Percentiles rank a stretch among this genome's conserved stretches.
Evolutionary conservation across 1,139 yeast species (phyloP).

Genomic region (Saccharomyces hybrid): DNA sequence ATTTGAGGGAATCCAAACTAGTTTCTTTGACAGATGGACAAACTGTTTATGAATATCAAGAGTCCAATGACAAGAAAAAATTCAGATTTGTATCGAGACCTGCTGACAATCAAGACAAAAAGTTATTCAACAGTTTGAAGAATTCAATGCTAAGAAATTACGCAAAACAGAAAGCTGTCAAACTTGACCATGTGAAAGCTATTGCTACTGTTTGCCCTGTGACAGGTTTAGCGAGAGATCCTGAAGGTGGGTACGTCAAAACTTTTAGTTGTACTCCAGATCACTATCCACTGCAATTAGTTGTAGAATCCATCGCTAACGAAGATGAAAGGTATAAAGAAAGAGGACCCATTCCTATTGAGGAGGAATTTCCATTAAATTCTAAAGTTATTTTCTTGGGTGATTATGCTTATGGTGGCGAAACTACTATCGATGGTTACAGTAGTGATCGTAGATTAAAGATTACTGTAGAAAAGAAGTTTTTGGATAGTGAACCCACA

Average conservation of each 20-base stretch:
- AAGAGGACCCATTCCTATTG: conserved; percentile 68
- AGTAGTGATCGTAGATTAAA: conserved; percentile 42
- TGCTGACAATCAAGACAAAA: conserved; percentile 39
- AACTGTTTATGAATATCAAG: conserved; percentile 40
- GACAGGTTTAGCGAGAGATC: conserved; percentile 66
- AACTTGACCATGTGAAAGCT: conserved; percentile 46
- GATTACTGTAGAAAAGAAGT: conserved; percentile 49
- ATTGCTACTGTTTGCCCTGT: conserved; percentile 66
- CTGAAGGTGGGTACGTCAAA: conserved; percentile 73
- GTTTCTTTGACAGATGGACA: conserved; percentile 54
- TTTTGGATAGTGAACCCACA: conserved; percentile 49
- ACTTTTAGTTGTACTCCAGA: conserved; percentile 49
- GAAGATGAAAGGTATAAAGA: conserved; percentile 69
- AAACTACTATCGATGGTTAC: conserved; percentile 66
- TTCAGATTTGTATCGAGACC: conserved; percentile 37
- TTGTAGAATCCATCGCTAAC: conserved; percentile 68
- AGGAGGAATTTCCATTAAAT: conserved; percentile 71
- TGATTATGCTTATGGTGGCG: conserved; percentile 81
- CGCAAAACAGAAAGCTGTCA: conserved; percentile 49
- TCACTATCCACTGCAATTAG: conserved; percentile 64
- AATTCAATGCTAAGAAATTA: conserved; percentile 36
- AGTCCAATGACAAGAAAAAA: conserved; percentile 30
- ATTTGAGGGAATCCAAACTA: conserved; percentile 71
- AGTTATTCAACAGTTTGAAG: conserved; percentile 36
- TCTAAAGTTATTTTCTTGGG: conserved; percentile 79